Percentiles rank a stretch among this genome's conserved stretches.
Conservation (phyloP, 1,139 yeast genomes). For the Suhomyces maxii region DNA sequence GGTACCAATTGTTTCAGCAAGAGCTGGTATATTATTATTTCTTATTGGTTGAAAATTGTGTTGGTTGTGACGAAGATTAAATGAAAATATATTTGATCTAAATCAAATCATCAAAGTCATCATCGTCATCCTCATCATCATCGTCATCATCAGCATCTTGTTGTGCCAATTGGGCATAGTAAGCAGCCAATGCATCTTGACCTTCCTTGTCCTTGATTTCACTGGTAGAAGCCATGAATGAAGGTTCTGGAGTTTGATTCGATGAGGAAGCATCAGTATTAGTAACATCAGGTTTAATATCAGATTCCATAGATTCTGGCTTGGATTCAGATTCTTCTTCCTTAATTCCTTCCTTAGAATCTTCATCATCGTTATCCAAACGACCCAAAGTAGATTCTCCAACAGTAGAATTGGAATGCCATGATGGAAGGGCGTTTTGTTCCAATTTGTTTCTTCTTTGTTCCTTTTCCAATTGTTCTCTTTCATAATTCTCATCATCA, state of each 20-base stretch:
- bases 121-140: slow-evolving; percentile 61
- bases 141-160: slow-evolving; percentile 62
- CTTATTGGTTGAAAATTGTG: too few relatives aligned
- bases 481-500: slow-evolving; percentile 74
- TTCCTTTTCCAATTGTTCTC: slow-evolving; percentile 66
- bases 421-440: slow-evolving; percentile 93
- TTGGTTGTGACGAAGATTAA: too few relatives aligned
- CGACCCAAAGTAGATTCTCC: slow-evolving; percentile 57
- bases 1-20: background rate
- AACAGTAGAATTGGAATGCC: slow-evolving; percentile 93
- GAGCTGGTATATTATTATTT: too few relatives aligned
- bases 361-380: slow-evolving; percentile 44
- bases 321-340: slow-evolving; percentile 4
- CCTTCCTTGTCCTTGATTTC: slow-evolving; percentile 61
- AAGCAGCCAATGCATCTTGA: slow-evolving; percentile 77
- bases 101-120: slow-evolving; percentile 45
- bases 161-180: slow-evolving; percentile 69
- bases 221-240: slow-evolving; percentile 13
- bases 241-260: slow-evolving; percentile 10
- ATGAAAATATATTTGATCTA: background rate
- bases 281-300: slow-evolving; percentile 15
- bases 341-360: slow-evolving; percentile 15
- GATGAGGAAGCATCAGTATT: slow-evolving; percentile 4
- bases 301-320: slow-evolving; percentile 5
- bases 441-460: slow-evolving; percentile 72